These are phyloP conservation scores for Aspergillus tanneri DNA, from an alignment of 2,329 filamentous ascomycete genomes.

Conservation along the genomic window DNA sequence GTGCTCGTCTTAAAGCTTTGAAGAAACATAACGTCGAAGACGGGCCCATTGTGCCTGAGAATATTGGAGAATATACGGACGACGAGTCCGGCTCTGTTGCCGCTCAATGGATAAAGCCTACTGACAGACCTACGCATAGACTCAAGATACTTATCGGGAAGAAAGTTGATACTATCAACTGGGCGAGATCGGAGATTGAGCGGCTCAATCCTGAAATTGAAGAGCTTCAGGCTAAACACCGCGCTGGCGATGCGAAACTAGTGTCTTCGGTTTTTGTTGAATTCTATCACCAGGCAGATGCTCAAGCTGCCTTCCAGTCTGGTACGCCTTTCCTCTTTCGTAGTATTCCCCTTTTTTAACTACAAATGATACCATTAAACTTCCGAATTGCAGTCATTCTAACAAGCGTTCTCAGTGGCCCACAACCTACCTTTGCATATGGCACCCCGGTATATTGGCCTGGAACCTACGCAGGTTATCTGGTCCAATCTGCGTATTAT, in stretches of 20 bases:
- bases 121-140: constrained; percentile 75
- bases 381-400: neutral
- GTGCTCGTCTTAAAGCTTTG: constrained; percentile 64
- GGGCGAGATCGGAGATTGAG: constrained; percentile 75
- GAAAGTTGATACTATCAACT: constrained; percentile 93
- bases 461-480: constrained; percentile 77
- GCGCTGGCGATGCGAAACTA: constrained; percentile 62
- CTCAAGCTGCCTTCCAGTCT: constrained; percentile 82
- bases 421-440: constrained; percentile 87
- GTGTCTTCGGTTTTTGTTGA: constrained; percentile 86
- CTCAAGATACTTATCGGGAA: constrained; percentile 71
- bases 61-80: constrained; percentile 55
- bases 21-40: constrained; percentile 57
- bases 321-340: constrained; percentile 20
- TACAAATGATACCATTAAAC: neutral
- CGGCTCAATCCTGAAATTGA: constrained; percentile 71
- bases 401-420: constrained; percentile 52
- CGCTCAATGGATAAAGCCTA: constrained; percentile 69
- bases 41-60: constrained; percentile 33
- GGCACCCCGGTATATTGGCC: constrained; percentile 78
- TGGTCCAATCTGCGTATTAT: constrained; percentile 82
- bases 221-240: constrained; percentile 66
- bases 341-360: too few species aligned
- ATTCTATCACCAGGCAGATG: constrained; percentile 77
- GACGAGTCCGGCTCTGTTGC: constrained; percentile 69